Percentiles rank a stretch among this genome's conserved stretches.
Evolutionary conservation across 2,329 filamentous ascomycete genomes (phyloP).

Genomic region (Aspergillus sp.): DNA sequence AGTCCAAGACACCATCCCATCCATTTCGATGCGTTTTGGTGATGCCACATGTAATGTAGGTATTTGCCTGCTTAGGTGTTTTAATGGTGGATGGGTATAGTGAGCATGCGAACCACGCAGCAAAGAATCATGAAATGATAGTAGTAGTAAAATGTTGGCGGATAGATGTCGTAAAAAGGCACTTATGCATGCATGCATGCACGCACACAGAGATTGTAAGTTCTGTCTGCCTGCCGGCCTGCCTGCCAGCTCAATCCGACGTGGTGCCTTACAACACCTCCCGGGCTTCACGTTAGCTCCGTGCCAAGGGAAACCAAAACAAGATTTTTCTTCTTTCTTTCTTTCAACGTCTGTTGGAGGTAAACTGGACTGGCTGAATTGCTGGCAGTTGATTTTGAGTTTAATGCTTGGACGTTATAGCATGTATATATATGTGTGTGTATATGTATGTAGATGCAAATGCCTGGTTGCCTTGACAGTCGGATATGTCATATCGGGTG

Average conservation of each 20-base stretch:
- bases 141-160: too few species aligned
- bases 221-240: too few species aligned
- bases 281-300: not conserved
- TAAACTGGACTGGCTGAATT: too few species aligned
- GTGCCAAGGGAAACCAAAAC: not conserved
- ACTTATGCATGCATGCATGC: too few species aligned
- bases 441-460: not conserved
- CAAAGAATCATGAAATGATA: not conserved
- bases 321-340: not conserved
- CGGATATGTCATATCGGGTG: not conserved
- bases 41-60: not conserved
- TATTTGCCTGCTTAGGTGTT: not conserved
- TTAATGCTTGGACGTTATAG: too few species aligned
- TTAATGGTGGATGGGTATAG: not conserved
- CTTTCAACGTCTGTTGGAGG: not conserved
- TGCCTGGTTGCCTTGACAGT: not conserved
- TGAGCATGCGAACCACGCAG: not conserved
- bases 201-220: too few species aligned
- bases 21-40: not conserved
- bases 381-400: too few species aligned
- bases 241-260: conserved; percentile 11
- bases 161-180: too few species aligned
- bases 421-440: too few species aligned
- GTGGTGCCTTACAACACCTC: conserved; percentile 22
- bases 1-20: not conserved